Percentiles rank a stretch among this genome's conserved stretches.
phyloP scores from a whole-genome alignment of 208 protist species.

The Herpetomonas muscarum region DNA sequence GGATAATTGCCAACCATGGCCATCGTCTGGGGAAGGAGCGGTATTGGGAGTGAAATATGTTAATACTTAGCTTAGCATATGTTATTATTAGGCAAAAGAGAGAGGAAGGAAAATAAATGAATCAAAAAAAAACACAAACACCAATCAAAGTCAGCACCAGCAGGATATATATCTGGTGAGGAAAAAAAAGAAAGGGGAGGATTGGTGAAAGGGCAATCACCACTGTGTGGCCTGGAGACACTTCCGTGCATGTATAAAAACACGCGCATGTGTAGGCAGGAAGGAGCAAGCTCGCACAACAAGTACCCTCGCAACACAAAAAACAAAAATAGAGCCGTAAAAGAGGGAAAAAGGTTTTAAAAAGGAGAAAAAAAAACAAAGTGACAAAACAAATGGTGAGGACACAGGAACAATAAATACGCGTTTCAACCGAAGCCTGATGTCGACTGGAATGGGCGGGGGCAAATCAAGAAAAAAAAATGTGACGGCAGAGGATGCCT shows the following conservation, averaged over 20 bases:
- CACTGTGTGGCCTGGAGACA: too few relatives aligned
- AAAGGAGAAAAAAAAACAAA: conserved; percentile 11
- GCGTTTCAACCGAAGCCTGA: not conserved
- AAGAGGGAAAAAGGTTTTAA: not conserved
- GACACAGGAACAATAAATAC: not conserved
- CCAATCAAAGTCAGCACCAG: not conserved
- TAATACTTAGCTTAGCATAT: too few relatives aligned
- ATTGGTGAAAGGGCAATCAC: too few relatives aligned
- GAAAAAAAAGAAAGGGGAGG: not conserved
- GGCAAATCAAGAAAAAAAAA: not conserved
- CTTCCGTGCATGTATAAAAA: too few relatives aligned
- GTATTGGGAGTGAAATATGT: too few relatives aligned
- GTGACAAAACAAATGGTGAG: not conserved
- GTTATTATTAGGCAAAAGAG: too few relatives aligned
- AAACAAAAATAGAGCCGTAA: not conserved
- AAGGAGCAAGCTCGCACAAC: too few relatives aligned
- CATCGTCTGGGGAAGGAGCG: too few relatives aligned
- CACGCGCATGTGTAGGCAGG: too few relatives aligned
- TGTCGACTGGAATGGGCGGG: too few relatives aligned
- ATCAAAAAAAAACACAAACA: not conserved
- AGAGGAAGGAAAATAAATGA: conserved; percentile 6
- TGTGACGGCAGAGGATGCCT: too few relatives aligned
- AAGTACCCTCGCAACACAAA: conserved; percentile 1
- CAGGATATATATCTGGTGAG: not conserved
- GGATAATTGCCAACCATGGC: too few relatives aligned